phyloP scores from a whole-genome alignment of 768 basidiomycete genomes.

The Kwoniella dejecticola region DNA sequence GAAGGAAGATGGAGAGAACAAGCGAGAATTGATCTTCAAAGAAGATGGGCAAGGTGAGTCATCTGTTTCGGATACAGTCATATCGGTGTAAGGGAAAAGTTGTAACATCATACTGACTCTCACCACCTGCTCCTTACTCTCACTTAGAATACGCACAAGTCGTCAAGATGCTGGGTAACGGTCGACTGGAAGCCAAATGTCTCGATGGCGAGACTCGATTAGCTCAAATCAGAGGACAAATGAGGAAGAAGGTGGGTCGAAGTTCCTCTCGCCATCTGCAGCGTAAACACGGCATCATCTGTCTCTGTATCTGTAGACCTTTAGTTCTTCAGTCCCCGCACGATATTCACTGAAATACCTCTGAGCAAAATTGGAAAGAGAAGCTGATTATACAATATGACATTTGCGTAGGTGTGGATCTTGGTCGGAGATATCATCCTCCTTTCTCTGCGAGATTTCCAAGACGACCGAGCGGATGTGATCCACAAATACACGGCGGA shows the following conservation, averaged over 20 bases:
- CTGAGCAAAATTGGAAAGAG: too few species aligned
- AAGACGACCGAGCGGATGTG: conserved; percentile 98
- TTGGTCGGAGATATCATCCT: conserved; percentile 26
- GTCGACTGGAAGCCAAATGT: conserved; percentile 91
- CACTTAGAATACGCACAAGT: conserved; percentile 94
- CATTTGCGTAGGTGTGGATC: conserved; percentile 57
- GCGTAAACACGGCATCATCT: neutral
- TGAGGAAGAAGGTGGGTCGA: conserved; percentile 89
- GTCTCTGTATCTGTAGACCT: neutral
- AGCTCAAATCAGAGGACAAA: conserved; percentile 97
- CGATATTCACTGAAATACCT: too few species aligned
- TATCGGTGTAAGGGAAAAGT: neutral
- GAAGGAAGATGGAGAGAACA: conserved; percentile 99
- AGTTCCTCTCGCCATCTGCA: neutral
- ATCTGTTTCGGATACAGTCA: too few species aligned
- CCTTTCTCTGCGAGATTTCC: conserved; percentile 84
- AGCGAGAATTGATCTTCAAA: conserved; percentile 96
- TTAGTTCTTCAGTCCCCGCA: too few species aligned
- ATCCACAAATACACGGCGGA: conserved; percentile 99
- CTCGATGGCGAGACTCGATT: conserved; percentile 98
- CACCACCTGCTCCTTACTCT: neutral
- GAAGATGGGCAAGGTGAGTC: conserved; percentile 84
- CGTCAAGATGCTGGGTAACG: conserved; percentile 97
- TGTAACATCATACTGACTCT: neutral
- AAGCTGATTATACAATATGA: too few species aligned